phyloP scores from a whole-genome alignment of 179 eudicot species.

The Heliamphora pulchella region DNA sequence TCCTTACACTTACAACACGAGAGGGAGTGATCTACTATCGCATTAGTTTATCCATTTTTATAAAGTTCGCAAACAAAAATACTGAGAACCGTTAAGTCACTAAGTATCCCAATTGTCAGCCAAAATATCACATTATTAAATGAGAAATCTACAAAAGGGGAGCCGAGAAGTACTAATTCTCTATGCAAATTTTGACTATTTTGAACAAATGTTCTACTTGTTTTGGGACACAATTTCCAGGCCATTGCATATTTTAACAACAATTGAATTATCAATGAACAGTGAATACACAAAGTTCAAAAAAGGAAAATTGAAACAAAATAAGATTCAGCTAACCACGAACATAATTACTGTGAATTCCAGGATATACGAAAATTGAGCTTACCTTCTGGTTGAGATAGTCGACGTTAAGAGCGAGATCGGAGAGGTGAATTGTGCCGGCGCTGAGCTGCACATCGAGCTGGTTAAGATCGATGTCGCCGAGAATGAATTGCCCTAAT shows the following conservation, averaged over 20 bases:
- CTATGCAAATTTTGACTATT: too few species aligned
- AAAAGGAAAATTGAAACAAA: not conserved
- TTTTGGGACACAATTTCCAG: not conserved
- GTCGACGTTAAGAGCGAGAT: slow-evolving; percentile 81
- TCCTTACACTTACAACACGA: too few species aligned
- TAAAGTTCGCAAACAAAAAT: too few species aligned
- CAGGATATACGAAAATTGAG: not conserved
- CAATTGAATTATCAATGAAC: not conserved
- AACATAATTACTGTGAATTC: not conserved
- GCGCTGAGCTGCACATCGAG: slow-evolving; percentile 82
- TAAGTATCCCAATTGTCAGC: too few species aligned
- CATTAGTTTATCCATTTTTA: slow-evolving; percentile 1
- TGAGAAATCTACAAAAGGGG: too few species aligned
- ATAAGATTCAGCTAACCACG: not conserved
- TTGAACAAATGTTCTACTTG: not conserved
- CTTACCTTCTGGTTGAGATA: slow-evolving; percentile 60
- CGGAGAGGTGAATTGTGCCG: slow-evolving; percentile 67
- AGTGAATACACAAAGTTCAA: not conserved
- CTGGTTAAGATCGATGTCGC: slow-evolving; percentile 83
- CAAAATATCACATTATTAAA: too few species aligned
- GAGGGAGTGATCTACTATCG: too few species aligned
- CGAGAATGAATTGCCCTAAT: slow-evolving; percentile 64
- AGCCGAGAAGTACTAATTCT: too few species aligned
- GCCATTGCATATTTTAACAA: not conserved
- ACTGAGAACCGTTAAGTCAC: too few species aligned